Evolutionary conservation across 1,284 basidiomycete species (phyloP), one percentile per base, ranked within the genome.

Genomic region (Exobasidium rhododendri): DNA sequence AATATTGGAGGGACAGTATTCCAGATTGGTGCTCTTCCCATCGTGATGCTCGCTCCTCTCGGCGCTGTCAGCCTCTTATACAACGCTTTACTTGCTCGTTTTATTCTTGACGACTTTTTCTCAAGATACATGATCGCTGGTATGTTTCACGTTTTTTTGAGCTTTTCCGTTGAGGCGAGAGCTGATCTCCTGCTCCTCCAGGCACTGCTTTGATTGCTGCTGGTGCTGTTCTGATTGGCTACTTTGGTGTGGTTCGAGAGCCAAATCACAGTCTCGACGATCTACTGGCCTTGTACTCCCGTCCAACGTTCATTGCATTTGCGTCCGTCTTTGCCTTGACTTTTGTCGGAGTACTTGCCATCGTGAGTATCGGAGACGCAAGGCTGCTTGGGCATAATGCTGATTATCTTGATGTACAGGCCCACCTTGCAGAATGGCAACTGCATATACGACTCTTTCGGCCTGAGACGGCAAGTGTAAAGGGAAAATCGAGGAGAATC

Each of bases 201-300:
- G 77, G 92, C 28, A 96, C 92, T 2, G 80, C 89, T 31, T 84
- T 96, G 72, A 94, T 97, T 66, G 90, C 91, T 0, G 86, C 87
- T 11, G 93, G 93, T 31, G 93, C 94, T 0, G 87, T 92, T 32
- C 83, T 94, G 62, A 93, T 97, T 63, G 92, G 90, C 22, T 83
- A 92, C 61, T 97, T 94, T 79, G 93, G 93, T 56, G 90, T 93
- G 61, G 90, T 97, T 0, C 87, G 89, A n/a, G 92, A 96, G 79
- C 86, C 86, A 11, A 91, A 90, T n/a, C 91, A 90, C 71, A 88
- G 88, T 0, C 84, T 97, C 14, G 89, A 93, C 67, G 91, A 94
- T 80, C 85, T 97, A 35, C 83, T 97, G 28, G 80, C 80, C 26
- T 84, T 97, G 5, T 94, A 93, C 80, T 82, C 84, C 49, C 84